Evolutionary conservation across 2,329 filamentous ascomycete genomes (phyloP).

Genomic region (Alternaria angustiovoidea): DNA sequence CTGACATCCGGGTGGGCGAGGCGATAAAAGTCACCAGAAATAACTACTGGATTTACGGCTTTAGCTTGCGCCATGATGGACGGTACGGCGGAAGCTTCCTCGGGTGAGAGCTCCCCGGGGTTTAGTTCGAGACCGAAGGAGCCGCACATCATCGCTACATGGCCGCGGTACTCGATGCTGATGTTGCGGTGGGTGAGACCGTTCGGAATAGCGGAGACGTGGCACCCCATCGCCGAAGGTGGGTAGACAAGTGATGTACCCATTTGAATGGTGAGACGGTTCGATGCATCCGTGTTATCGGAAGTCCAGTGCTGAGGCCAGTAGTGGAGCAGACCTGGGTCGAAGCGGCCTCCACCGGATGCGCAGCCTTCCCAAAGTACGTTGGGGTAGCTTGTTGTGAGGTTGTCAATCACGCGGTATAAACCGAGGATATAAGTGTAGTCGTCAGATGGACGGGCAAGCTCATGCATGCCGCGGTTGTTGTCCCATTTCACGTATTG

Average conservation of each 20-base stretch:
- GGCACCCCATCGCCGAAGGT: slow-evolving; percentile 70
- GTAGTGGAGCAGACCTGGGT: slow-evolving; percentile 69
- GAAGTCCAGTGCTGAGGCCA: slow-evolving; percentile 73
- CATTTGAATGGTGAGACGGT: slow-evolving; percentile 69
- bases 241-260: slow-evolving; percentile 71
- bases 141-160: slow-evolving; percentile 74
- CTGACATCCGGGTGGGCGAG: slow-evolving; percentile 65
- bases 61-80: slow-evolving; percentile 63
- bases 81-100: slow-evolving; percentile 64
- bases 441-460: slow-evolving; percentile 60
- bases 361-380: slow-evolving; percentile 73
- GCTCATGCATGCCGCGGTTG: slow-evolving; percentile 71
- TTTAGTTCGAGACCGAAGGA: slow-evolving; percentile 72
- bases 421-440: slow-evolving; percentile 71
- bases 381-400: slow-evolving; percentile 67
- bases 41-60: slow-evolving; percentile 66
- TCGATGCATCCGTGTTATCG: slow-evolving; percentile 69
- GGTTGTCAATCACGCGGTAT: slow-evolving; percentile 67
- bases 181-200: slow-evolving; percentile 63
- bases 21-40: slow-evolving; percentile 67
- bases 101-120: slow-evolving; percentile 59
- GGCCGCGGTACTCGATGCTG: slow-evolving; percentile 67
- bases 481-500: slow-evolving; percentile 74
- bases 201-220: slow-evolving; percentile 69
- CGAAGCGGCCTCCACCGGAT: slow-evolving; percentile 70